Conservation (phyloP, 2,329 filamentous ascomycete genomes). For the Pleurostoma richardsiae region DNA sequence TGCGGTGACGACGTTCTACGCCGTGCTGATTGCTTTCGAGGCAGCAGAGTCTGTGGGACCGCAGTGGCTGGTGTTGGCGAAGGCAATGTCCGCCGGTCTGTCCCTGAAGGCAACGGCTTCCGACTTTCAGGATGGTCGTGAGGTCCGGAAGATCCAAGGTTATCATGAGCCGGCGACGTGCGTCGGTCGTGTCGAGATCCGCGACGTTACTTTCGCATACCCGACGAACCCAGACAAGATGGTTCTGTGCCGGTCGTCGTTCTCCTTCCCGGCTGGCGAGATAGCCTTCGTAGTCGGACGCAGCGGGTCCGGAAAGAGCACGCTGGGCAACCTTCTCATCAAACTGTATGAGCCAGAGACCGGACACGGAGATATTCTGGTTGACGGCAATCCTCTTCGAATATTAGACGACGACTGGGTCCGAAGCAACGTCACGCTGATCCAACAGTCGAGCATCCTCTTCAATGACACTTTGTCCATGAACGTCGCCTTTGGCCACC, state of each 20-base stretch:
- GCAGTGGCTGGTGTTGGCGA: conserved; percentile 71
- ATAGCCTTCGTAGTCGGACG: conserved; percentile 78
- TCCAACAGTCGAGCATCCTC: conserved; percentile 76
- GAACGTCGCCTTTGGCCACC: conserved; percentile 72
- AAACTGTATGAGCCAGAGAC: conserved; percentile 65
- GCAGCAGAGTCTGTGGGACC: conserved; percentile 70
- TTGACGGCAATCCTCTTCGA: conserved; percentile 63
- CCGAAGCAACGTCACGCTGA: conserved; percentile 68
- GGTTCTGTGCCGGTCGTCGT: conserved; percentile 56
- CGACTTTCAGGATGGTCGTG: conserved; percentile 19
- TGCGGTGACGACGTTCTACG: conserved; percentile 81
- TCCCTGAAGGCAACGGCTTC: conserved; percentile 47
- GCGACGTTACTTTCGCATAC: conserved; percentile 76
- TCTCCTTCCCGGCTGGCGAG: conserved; percentile 68
- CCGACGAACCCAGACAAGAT: conserved; percentile 59
- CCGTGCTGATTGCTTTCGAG: conserved; percentile 70
- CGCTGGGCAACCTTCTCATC: conserved; percentile 72
- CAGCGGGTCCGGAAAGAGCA: conserved; percentile 92
- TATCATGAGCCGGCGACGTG: conserved; percentile 34
- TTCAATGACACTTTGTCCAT: conserved; percentile 76
- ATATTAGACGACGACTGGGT: conserved; percentile 66
- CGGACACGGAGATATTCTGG: conserved; percentile 51
- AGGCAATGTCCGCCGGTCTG: conserved; percentile 70
- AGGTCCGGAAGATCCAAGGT: conserved; percentile 8
- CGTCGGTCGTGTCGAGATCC: conserved; percentile 64